phyloP scores from a whole-genome alignment of 768 basidiomycete genomes.

The Porpolomopsis calyptriformis region DNA sequence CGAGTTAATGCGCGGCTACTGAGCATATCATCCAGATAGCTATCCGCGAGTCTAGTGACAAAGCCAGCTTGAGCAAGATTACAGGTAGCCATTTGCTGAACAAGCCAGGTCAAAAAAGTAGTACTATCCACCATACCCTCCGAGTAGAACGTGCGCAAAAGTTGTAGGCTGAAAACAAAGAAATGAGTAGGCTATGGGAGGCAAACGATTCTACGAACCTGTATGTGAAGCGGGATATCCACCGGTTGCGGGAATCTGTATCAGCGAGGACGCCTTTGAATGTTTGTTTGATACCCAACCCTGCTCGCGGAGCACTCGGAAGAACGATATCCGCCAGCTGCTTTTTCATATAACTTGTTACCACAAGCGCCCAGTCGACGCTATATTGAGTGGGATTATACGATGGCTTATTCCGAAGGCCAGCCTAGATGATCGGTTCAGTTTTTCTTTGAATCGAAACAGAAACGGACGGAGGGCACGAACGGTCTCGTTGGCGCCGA shows the following conservation, averaged over 20 bases:
- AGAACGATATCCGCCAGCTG: conserved; percentile 69
- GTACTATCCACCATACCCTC: conserved; percentile 74
- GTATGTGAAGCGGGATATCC: conserved; percentile 73
- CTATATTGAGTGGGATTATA: conserved; percentile 80
- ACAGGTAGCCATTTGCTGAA: conserved; percentile 63
- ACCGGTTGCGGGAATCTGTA: conserved; percentile 54
- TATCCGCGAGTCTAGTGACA: conserved; percentile 62
- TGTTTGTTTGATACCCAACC: conserved; percentile 71
- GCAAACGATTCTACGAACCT: conserved; percentile 34
- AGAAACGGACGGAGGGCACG: conserved; percentile 6
- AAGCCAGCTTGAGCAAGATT: conserved; percentile 79
- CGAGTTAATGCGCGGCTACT: conserved; percentile 55
- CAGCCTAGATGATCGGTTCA: conserved; percentile 36
- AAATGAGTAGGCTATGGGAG: not conserved
- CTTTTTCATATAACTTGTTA: conserved; percentile 76
- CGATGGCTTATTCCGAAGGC: conserved; percentile 64
- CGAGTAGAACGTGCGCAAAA: conserved; percentile 66
- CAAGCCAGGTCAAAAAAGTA: conserved; percentile 70
- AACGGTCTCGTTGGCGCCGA: conserved; percentile 83
- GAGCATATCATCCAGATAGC: conserved; percentile 65
- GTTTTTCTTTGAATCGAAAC: conserved; percentile 4
- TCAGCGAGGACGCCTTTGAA: conserved; percentile 79
- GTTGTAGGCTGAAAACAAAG: conserved; percentile 39
- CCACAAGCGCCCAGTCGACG: conserved; percentile 73
- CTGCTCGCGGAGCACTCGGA: conserved; percentile 66